Evolutionary conservation across 2,329 filamentous ascomycete species (phyloP), one percentile per base, ranked within the genome.

Genomic region (Aspergillus arachidicola): DNA sequence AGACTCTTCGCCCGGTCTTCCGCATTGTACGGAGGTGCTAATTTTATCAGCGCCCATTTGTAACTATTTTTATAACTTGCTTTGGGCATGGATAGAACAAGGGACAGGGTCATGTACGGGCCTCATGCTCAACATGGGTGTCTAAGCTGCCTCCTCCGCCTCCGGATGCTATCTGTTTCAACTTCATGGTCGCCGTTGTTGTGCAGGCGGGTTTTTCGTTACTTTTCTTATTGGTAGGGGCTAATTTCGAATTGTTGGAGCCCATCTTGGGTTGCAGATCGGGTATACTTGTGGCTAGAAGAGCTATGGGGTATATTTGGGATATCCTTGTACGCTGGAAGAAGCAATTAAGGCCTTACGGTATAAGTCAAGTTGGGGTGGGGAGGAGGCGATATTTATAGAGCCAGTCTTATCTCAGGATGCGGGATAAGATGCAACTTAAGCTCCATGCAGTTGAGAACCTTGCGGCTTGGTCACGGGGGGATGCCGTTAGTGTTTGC

Each of bases 381-480:
- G 32, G 36, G 51, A 21, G n/a, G 34, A 23, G n/a, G 19, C 3
- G n/a, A 55, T 36, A 55, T 55, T 36, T 36, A 55, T 55, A 55
- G 51, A 55, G 30, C 34, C 34, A 55, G 48, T 51, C 48, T 51
- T 51, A 51, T 51, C 48, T 30, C 28, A 12, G 16, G 26, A n/a
- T 14, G 23, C 10, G 14, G 45, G 45, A 14, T 28, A n/a, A 30
- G n/a, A 53, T 36, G 50, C 50, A 53, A 48, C 45, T 48, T 48
- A 48, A 48, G 45, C 45, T 48, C 23, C 45, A 26, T 53, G 50
- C 30, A 10, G 7, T 23, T 54, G 51, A 36, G 51, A 54, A 54
- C 51, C 51, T 54, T 54, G 51, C 51, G 51, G 51, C 32, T 36
- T 46, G 30, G 51, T 54, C 51, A 54, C 51, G 51, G 30, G 46